phyloP scores from a whole-genome alignment of 2,329 filamentous ascomycete species.

The Nannizzia gypsea region DNA sequence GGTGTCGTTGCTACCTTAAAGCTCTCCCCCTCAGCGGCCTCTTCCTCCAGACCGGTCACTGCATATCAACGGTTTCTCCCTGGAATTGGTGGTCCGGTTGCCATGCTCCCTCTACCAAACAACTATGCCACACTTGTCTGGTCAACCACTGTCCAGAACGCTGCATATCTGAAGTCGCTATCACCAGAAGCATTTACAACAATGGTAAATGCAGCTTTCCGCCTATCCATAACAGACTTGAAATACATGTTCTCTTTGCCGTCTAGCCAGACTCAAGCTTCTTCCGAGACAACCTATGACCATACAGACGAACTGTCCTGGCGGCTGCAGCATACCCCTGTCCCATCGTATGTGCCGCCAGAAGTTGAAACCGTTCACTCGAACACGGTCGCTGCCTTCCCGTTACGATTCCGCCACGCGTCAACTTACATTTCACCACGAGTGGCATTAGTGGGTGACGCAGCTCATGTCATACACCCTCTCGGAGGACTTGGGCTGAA shows the following conservation, averaged over 20 bases:
- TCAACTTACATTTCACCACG: conserved; percentile 83
- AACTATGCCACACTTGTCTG: conserved; percentile 79
- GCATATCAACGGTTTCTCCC: conserved; percentile 95
- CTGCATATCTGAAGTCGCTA: conserved; percentile 66
- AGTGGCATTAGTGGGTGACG: conserved; percentile 85
- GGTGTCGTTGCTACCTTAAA: conserved; percentile 83
- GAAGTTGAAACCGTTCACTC: conserved; percentile 59
- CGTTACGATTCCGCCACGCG: conserved; percentile 82
- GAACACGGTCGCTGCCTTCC: conserved; percentile 76
- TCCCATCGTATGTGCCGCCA: conserved; percentile 50
- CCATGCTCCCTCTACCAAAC: conserved; percentile 78
- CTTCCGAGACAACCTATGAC: conserved; percentile 20
- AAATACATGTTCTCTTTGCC: conserved; percentile 63
- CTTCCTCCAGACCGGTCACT: conserved; percentile 44
- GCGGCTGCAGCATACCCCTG: conserved; percentile 60
- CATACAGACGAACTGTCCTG: conserved; percentile 72
- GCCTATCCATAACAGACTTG: conserved; percentile 66
- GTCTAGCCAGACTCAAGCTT: conserved; percentile 13
- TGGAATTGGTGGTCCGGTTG: conserved; percentile 64
- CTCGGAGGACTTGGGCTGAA: conserved; percentile 92
- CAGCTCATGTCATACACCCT: conserved; percentile 88
- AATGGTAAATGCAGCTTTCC: conserved; percentile 89
- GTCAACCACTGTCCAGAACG: conserved; percentile 77
- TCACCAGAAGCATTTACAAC: conserved; percentile 61
- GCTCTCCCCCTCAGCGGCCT: conserved; percentile 42